Percentiles rank a stretch among this genome's conserved stretches.
phyloP scores from a whole-genome alignment of 2,329 filamentous ascomycete species.

The Talaromyces sp. region DNA sequence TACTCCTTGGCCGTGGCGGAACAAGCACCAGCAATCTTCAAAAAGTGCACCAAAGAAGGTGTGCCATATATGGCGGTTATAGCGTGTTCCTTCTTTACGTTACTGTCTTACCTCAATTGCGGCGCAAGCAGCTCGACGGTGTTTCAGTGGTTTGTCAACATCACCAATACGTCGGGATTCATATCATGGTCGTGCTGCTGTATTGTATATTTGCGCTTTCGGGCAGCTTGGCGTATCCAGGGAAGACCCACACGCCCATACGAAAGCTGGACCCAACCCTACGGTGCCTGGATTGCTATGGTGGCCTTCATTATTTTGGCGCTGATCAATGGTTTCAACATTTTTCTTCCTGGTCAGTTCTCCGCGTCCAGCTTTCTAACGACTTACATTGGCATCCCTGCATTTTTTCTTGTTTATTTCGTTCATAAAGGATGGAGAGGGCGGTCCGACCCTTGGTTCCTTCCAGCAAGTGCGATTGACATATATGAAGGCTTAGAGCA shows the following conservation, averaged over 20 bases:
- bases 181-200: slow-evolving; percentile 68
- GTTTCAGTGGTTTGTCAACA: slow-evolving; percentile 71
- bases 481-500: too few relatives aligned
- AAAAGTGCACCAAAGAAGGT: not conserved
- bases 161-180: slow-evolving; percentile 66
- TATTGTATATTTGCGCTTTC: slow-evolving; percentile 61
- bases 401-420: slow-evolving; percentile 50
- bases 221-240: slow-evolving; percentile 48
- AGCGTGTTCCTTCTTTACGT: slow-evolving; percentile 57
- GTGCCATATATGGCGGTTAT: slow-evolving; percentile 1
- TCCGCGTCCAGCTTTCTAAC: slow-evolving; percentile 61
- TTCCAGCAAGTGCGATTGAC: too few relatives aligned
- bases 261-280: slow-evolving; percentile 56
- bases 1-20: slow-evolving; percentile 64
- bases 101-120: slow-evolving; percentile 68
- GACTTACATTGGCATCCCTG: slow-evolving; percentile 60
- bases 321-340: slow-evolving; percentile 71
- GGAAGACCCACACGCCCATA: slow-evolving; percentile 45
- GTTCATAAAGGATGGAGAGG: slow-evolving; percentile 6
- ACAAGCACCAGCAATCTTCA: slow-evolving; percentile 57
- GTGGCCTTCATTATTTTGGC: slow-evolving; percentile 59
- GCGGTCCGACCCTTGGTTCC: too few relatives aligned
- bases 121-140: slow-evolving; percentile 58
- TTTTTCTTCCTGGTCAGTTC: slow-evolving; percentile 69
- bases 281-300: slow-evolving; percentile 54